A percentile compares a stretch with the other conserved stretches of the same genome.
Evolutionary conservation across 2,329 filamentous ascomycete genomes (phyloP).

Genomic region (Hymenoscyphus occultus): DNA sequence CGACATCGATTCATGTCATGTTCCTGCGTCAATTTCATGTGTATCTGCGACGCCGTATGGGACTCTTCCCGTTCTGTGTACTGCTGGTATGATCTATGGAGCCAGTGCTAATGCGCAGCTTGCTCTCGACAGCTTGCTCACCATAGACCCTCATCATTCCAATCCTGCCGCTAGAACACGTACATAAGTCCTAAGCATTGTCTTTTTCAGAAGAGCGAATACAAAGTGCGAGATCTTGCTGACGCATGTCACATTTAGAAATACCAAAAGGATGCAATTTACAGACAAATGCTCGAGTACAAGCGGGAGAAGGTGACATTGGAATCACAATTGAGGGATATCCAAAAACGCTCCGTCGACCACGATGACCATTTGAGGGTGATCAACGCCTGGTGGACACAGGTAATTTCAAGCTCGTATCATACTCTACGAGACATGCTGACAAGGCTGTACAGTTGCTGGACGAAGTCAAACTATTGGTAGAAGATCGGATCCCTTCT

Average conservation of each 20-base stretch:
- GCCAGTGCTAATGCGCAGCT: conserved; percentile 45
- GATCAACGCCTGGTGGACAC: conserved; percentile 90
- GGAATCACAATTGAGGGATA: conserved; percentile 76
- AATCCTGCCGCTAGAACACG: conserved; percentile 28
- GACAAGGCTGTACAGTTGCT: conserved; percentile 46
- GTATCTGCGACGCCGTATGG: conserved; percentile 24
- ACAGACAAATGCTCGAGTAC: conserved; percentile 96
- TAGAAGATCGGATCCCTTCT: conserved; percentile 47
- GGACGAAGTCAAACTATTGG: conserved; percentile 62
- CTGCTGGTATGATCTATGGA: conserved; percentile 30
- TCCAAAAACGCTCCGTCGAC: conserved; percentile 72
- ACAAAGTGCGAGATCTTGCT: conserved; percentile 33
- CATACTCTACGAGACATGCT: neutral
- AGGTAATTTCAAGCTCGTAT: conserved; percentile 56
- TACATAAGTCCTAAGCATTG: conserved; percentile 14
- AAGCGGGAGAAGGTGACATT: conserved; percentile 83
- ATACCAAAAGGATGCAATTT: conserved; percentile 94
- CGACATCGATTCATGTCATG: conserved; percentile 19
- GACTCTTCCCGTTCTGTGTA: conserved; percentile 18
- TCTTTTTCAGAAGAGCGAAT: conserved; percentile 18
- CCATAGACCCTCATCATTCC: conserved; percentile 36
- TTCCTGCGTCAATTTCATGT: conserved; percentile 16
- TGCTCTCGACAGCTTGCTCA: conserved; percentile 43
- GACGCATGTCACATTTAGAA: conserved; percentile 52
- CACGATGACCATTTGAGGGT: conserved; percentile 92